These are phyloP conservation scores for Paraurostyla sp. DNA, from an alignment of 73 alveolate genomes.

Conservation along the genomic window DNA sequence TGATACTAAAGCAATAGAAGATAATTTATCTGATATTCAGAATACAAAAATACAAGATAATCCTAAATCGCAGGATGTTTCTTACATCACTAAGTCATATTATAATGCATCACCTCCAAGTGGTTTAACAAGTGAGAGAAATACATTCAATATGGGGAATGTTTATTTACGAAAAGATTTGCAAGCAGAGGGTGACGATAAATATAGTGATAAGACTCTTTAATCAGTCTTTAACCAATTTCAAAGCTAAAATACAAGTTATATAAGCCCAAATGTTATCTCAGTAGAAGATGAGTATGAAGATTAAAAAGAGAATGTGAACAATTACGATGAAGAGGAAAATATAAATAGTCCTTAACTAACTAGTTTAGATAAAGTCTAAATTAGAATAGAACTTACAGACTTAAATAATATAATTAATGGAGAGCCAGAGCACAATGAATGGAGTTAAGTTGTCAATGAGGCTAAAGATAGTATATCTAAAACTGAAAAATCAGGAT, in stretches of 20 bases:
- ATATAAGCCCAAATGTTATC: not conserved
- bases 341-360: not conserved
- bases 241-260: slow-evolving; percentile 39
- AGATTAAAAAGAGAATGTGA: not conserved
- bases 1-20: too few relatives aligned
- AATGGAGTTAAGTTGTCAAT: slow-evolving; percentile 17
- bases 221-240: slow-evolving; percentile 32
- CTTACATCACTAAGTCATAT: too few relatives aligned
- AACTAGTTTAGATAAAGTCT: not conserved
- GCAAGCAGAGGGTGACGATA: slow-evolving; percentile 23
- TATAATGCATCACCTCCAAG: slow-evolving; percentile 9
- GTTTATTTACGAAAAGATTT: not conserved
- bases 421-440: not conserved
- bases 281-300: not conserved
- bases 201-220: slow-evolving; percentile 42
- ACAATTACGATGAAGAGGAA: not conserved
- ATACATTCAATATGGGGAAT: not conserved
- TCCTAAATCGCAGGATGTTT: too few relatives aligned
- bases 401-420: too few relatives aligned
- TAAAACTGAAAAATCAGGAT: not conserved
- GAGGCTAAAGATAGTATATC: slow-evolving; percentile 11
- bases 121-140: slow-evolving; percentile 1
- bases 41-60: too few relatives aligned
- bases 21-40: too few relatives aligned
- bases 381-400: too few relatives aligned